Conservation (phyloP, 192 early-diverging fungal species). For the Neocallimastix lanati region DNA sequence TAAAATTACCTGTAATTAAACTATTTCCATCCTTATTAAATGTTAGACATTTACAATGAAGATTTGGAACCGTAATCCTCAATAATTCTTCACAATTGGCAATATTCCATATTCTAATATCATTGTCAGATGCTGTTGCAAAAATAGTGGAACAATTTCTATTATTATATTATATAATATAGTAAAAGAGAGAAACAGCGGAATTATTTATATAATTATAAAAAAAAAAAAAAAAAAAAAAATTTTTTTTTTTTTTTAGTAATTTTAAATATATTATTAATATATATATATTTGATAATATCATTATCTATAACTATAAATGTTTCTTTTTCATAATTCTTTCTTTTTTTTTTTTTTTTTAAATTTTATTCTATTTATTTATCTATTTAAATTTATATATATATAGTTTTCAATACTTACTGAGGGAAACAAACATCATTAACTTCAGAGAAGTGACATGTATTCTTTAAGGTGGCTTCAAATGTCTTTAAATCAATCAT, state of each 20-base stretch:
- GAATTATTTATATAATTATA: too few species aligned
- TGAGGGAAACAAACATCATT: conserved; percentile 32
- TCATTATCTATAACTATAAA: too few species aligned
- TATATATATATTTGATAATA: too few species aligned
- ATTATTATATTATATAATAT: too few species aligned
- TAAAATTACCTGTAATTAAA: not conserved
- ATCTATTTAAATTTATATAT: too few species aligned
- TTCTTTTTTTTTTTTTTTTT: too few species aligned
- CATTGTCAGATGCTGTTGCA: conserved; percentile 33
- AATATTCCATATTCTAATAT: conserved; percentile 37
- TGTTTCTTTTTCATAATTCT: too few species aligned
- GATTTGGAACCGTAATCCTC: conserved; percentile 31
- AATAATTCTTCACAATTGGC: conserved; percentile 22
- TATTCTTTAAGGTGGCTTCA: conserved; percentile 14
- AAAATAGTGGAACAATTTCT: conserved; percentile 29
- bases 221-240: too few species aligned
- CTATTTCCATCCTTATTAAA: conserved; percentile 36
- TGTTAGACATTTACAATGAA: conserved; percentile 35
- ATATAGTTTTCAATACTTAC: conserved; percentile 3
- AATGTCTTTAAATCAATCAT: conserved; percentile 14
- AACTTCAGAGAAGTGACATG: conserved; percentile 30
- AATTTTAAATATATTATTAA: too few species aligned
- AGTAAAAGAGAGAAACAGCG: too few species aligned
- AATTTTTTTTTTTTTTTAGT: too few species aligned
- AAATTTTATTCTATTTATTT: too few species aligned